Percentiles rank a stretch among this genome's conserved stretches.
phyloP scores from a whole-genome alignment of 2,329 filamentous ascomycete species.

The Didymella segeticola region DNA sequence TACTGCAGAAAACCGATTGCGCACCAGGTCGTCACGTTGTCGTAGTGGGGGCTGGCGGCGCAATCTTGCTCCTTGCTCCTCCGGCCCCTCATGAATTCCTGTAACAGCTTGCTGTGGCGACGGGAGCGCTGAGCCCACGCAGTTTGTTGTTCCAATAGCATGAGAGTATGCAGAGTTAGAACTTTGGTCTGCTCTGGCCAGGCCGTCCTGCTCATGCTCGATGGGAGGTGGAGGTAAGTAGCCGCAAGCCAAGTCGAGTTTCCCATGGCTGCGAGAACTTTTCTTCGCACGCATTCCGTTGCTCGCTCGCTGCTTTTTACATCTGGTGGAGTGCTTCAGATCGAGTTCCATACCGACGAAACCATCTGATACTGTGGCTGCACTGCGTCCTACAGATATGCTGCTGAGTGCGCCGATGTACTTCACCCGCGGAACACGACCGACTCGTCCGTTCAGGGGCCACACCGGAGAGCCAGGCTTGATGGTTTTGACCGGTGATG shows the following conservation, averaged over 20 bases:
- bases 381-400: background rate
- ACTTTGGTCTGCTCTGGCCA: background rate
- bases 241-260: conserved; percentile 16
- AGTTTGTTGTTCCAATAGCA: background rate
- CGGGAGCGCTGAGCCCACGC: background rate
- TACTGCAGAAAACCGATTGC: conserved; percentile 18
- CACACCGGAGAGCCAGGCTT: background rate
- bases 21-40: background rate
- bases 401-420: background rate
- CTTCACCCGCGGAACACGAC: background rate
- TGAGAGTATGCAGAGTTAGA: background rate
- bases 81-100: background rate
- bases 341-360: conserved; percentile 20
- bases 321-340: background rate
- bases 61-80: background rate
- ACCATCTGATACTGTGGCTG: conserved; percentile 17
- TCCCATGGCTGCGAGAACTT: background rate
- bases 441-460: background rate
- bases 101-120: background rate
- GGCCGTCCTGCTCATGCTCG: background rate
- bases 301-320: background rate
- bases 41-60: background rate
- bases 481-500: background rate
- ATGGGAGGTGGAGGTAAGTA: conserved; percentile 9
- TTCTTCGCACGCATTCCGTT: background rate